A percentile compares a stretch with the other conserved stretches of the same genome.
Conservation (phyloP, 164 flowering plant genomes). For the Chimonanthus praecox region DNA sequence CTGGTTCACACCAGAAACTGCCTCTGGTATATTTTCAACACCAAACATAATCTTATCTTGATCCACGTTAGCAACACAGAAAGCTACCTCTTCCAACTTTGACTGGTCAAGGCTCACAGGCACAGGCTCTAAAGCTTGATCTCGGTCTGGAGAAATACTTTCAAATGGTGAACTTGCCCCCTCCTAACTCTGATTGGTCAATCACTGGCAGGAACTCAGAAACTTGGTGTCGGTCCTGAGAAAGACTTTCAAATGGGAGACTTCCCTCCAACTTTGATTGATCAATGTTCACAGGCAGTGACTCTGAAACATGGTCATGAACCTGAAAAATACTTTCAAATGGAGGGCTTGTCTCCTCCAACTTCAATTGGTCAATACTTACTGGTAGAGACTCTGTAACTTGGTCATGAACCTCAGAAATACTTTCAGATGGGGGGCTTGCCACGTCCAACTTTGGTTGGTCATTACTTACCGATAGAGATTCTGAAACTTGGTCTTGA, state of each 20-base stretch:
- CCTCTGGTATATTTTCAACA: conserved; percentile 18
- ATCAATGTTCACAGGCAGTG: conserved; percentile 17
- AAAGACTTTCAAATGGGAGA: conserved; percentile 7
- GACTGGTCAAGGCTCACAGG: too few species aligned
- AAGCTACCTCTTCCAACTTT: conserved; percentile 14
- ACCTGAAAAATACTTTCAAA: too few species aligned
- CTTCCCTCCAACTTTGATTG: conserved; percentile 5
- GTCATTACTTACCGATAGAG: too few species aligned
- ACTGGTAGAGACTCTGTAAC: conserved; percentile 20
- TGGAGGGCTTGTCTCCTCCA: too few species aligned
- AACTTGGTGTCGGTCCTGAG: conserved; percentile 18
- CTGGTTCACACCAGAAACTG: conserved; percentile 20
- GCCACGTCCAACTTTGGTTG: conserved; percentile 2
- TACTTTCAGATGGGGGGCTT: conserved; percentile 8
- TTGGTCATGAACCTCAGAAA: background rate
- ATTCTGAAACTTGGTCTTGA: conserved; percentile 13
- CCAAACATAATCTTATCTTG: conserved; percentile 19
- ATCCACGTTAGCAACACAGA: conserved; percentile 15
- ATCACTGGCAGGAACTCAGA: conserved; percentile 21
- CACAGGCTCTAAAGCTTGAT: too few species aligned
- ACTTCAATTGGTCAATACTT: conserved; percentile 15
- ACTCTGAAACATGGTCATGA: conserved; percentile 10
- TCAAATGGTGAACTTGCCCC: too few species aligned
- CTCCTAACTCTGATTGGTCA: conserved; percentile 9
- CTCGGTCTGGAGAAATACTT: too few species aligned